A percentile compares a stretch with the other conserved stretches of the same genome.
Conservation (phyloP, 192 early-diverging fungal species). For the Pilobolus umbonatus region DNA sequence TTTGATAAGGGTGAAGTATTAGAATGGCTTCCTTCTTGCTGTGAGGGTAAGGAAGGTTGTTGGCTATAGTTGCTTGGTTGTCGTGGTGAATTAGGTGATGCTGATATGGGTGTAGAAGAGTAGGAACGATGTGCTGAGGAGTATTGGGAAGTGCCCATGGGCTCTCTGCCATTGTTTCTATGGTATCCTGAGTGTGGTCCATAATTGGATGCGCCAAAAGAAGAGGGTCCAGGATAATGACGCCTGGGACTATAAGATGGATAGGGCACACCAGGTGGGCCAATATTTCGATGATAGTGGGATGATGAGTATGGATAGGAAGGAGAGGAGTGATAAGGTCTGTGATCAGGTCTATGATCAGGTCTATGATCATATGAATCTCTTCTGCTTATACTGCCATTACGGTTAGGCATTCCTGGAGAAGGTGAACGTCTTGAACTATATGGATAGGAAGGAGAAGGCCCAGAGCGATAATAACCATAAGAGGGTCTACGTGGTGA, state of each 20-base stretch:
- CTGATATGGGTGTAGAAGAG: not conserved
- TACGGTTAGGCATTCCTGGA: not conserved
- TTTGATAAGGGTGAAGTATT: not conserved
- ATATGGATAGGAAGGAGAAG: conserved; percentile 7
- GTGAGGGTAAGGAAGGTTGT: not conserved
- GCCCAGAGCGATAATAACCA: conserved; percentile 9
- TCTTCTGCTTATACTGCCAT: conserved; percentile 8
- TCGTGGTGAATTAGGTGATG: conserved; percentile 10
- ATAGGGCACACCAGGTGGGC: not conserved
- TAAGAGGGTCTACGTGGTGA: conserved; percentile 22
- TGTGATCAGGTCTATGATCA: not conserved
- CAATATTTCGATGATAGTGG: not conserved
- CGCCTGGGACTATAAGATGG: conserved; percentile 10
- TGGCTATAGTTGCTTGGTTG: not conserved
- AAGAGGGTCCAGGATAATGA: conserved; percentile 9
- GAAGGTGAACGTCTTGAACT: conserved; percentile 24
- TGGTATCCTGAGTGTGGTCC: not conserved
- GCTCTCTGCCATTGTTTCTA: not conserved
- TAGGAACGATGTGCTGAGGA: not conserved
- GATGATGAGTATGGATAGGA: not conserved
- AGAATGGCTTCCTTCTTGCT: not conserved
- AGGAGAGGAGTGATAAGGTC: not conserved
- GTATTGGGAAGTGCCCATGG: not conserved
- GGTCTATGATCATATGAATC: conserved; percentile 25
- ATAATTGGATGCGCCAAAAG: not conserved